phyloP scores from a whole-genome alignment of 129 eudicot species.

The Logfia minima region DNA sequence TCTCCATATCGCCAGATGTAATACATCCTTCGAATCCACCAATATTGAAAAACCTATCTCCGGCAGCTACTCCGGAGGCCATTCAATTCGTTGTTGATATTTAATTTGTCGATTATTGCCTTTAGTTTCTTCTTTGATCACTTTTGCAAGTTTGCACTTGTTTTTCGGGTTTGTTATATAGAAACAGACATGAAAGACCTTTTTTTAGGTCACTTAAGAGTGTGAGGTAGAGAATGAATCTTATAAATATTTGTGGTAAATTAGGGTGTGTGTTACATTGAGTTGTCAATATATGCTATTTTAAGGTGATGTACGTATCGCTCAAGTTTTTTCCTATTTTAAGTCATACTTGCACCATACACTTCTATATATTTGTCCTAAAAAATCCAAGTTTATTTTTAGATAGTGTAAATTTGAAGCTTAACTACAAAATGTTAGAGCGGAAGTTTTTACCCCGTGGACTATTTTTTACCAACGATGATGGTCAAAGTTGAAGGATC shows the following conservation, averaged over 20 bases:
- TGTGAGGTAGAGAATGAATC: slow-evolving; percentile 35
- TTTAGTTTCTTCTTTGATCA: slow-evolving; percentile 17
- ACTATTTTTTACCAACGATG: too few relatives aligned
- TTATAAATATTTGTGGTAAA: slow-evolving; percentile 32
- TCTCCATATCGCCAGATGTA: slow-evolving; percentile 17
- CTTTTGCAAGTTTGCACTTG: slow-evolving; percentile 26
- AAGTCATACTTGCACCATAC: not conserved
- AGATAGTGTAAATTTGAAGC: not conserved
- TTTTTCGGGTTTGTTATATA: slow-evolving; percentile 22
- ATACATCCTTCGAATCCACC: slow-evolving; percentile 1
- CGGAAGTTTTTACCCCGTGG: not conserved
- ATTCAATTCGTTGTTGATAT: slow-evolving; percentile 6
- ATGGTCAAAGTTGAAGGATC: too few relatives aligned
- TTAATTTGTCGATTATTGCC: not conserved
- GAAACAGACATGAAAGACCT: slow-evolving; percentile 26
- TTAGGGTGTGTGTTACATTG: not conserved
- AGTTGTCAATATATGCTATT: not conserved
- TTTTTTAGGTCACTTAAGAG: slow-evolving; percentile 31
- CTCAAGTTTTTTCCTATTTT: slow-evolving; percentile 20
- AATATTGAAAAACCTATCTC: not conserved
- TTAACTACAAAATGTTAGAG: not conserved
- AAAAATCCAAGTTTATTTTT: not conserved
- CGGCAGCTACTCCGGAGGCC: slow-evolving; percentile 31
- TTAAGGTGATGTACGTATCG: slow-evolving; percentile 19
- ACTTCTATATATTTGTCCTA: not conserved